Base-by-base conservation (phyloP, 2,329 filamentous ascomycete genomes). In the Xylaria digitata region DNA sequence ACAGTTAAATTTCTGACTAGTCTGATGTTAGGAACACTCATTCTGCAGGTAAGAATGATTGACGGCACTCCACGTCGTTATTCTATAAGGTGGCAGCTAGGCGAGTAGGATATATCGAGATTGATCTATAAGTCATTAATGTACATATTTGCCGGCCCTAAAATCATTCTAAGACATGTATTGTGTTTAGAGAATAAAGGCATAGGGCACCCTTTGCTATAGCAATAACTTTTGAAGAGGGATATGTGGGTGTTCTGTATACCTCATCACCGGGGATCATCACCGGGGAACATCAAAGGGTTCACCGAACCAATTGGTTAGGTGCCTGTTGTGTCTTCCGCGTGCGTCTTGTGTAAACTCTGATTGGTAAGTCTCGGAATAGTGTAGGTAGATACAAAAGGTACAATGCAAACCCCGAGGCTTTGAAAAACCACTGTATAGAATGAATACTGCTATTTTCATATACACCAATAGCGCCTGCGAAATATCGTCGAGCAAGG, bases 251-350 rank as follows among this genome's bases (percentile, higher is more conserved):
- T 40, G 13, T 13, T 40, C 37, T 40, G 11, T 13, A 13, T 37
- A 37, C 5, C 8, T 19, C 37, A 30, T 9, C 26, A 37, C 9
- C 19, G 15, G n/a, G 45, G 42, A 56, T 19, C 37, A 30, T 9
- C 26, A 37, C 9, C 19, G 15, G n/a, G 45, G 42, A 56, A 23
- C 6, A 32, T 37, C 7, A 57, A 26, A 19, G 26, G 42, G 46
- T 9, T 23, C 53, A 34, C 32, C 17, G 8, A 45, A 26, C 52
- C 43, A 21, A 32, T 32, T 65, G 21, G 6, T 17, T 17, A 49
- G 52, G 45, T 46, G 23, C 13, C 11, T 46, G n/a, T 62, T 61
- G 32, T 30, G 34, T 49, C 32, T 43, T 43, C 64, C 54, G 46
- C 46, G 46, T 54, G 58, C 23, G 42, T 54, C 46, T 59, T 13